Evolutionary conservation across 2,329 filamentous ascomycete species (phyloP).

Genomic region (Colletotrichum tabaci): DNA sequence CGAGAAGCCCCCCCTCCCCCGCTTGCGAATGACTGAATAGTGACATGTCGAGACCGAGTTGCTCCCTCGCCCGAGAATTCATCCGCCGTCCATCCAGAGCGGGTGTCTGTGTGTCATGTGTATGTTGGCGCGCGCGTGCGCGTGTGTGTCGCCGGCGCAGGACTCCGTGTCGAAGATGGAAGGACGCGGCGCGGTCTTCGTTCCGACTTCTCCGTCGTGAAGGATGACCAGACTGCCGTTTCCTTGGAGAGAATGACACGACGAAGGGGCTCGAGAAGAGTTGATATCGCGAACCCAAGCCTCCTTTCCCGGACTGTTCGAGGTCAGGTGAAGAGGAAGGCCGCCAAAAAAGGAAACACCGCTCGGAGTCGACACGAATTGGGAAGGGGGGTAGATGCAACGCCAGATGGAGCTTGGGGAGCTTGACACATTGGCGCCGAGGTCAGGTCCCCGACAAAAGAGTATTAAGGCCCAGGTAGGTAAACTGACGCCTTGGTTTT

Average conservation of each 20-base stretch:
- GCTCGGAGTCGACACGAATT: constrained; percentile 14
- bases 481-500: not conserved
- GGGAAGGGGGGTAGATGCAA: constrained; percentile 20
- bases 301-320: not conserved
- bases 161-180: not conserved
- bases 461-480: too few relatives aligned
- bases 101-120: not conserved
- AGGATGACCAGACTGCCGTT: not conserved
- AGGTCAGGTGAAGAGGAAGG: not conserved
- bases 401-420: constrained; percentile 24
- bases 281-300: not conserved
- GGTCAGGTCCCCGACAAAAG: constrained; percentile 1
- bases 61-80: constrained; percentile 1
- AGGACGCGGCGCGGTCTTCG: not conserved
- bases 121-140: too few relatives aligned
- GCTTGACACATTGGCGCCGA: constrained; percentile 31
- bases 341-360: not conserved
- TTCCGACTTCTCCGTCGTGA: not conserved
- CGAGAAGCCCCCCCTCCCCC: not conserved
- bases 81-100: not conserved
- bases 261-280: not conserved
- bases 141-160: not conserved
- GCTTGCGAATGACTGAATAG: not conserved
- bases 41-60: not conserved
- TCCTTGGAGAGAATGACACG: not conserved